phyloP scores from a whole-genome alignment of 2,329 filamentous ascomycete species.

The Waltergamsia citrina region DNA sequence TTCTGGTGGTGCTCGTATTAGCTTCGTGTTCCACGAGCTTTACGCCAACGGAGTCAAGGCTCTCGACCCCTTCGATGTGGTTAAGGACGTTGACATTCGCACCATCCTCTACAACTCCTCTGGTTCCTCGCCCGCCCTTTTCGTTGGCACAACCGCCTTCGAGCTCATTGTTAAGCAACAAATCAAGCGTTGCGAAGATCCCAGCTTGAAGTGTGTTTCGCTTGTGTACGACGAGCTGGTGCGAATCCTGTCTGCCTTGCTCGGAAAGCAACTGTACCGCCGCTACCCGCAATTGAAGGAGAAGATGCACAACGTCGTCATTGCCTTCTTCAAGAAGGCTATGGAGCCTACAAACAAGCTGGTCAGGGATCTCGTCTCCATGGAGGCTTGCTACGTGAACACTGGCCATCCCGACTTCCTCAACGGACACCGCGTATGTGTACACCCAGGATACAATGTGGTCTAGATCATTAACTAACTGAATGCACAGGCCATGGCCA shows the following conservation, averaged over 20 bases:
- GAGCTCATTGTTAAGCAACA: slow-evolving; percentile 98
- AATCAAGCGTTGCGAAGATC: slow-evolving; percentile 92
- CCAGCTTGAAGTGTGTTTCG: slow-evolving; percentile 93
- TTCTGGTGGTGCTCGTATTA: slow-evolving; percentile 94
- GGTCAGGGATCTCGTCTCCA: slow-evolving; percentile 81
- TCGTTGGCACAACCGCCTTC: slow-evolving; percentile 96
- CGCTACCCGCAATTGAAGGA: slow-evolving; percentile 93
- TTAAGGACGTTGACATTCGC: slow-evolving; percentile 96
- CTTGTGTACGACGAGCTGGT: slow-evolving; percentile 96
- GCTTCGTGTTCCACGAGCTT: slow-evolving; percentile 97
- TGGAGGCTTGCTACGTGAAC: slow-evolving; percentile 98
- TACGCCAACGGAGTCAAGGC: slow-evolving; percentile 98
- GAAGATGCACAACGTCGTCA: slow-evolving; percentile 89
- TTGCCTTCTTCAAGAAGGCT: slow-evolving; percentile 92
- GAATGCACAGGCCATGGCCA: slow-evolving; percentile 69
- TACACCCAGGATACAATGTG: slow-evolving; percentile 6
- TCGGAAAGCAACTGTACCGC: slow-evolving; percentile 82
- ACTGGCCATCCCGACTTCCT: slow-evolving; percentile 97
- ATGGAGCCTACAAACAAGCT: slow-evolving; percentile 99
- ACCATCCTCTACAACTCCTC: slow-evolving; percentile 98
- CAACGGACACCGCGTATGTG: slow-evolving; percentile 75
- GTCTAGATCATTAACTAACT: slow-evolving; percentile 8
- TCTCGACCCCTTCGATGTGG: slow-evolving; percentile 91
- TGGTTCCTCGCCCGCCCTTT: slow-evolving; percentile 92
- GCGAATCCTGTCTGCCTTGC: slow-evolving; percentile 82